These are phyloP conservation scores for Aspergillus diversus DNA, from an alignment of 495 filamentous ascomycete species.

Conservation along the genomic window DNA sequence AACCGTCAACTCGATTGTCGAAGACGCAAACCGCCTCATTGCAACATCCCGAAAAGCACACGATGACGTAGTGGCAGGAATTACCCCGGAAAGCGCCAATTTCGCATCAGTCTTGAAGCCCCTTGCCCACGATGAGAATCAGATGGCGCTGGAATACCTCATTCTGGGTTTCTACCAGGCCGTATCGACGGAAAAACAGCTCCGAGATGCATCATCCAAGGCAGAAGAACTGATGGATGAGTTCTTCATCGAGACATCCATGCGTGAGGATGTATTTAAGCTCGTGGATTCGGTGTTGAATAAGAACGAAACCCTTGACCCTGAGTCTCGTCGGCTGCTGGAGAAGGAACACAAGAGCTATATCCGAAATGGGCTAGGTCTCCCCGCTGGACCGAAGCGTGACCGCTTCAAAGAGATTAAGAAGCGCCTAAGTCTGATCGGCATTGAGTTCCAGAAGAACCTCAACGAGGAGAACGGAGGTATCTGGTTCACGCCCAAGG, in stretches of 20 bases:
- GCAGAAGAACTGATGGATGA: slow-evolving; percentile 70
- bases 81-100: slow-evolving; percentile 65
- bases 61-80: slow-evolving; percentile 71
- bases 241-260: slow-evolving; percentile 65
- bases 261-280: slow-evolving; percentile 70
- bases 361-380: slow-evolving; percentile 63
- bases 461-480: slow-evolving; percentile 71
- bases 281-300: slow-evolving; percentile 64
- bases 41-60: slow-evolving; percentile 68
- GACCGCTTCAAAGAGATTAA: slow-evolving; percentile 76
- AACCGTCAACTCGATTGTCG: slow-evolving; percentile 73
- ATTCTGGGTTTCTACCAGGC: slow-evolving; percentile 81
- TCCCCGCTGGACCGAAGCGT: slow-evolving; percentile 63
- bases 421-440: slow-evolving; percentile 66
- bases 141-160: slow-evolving; percentile 57
- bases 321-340: slow-evolving; percentile 63
- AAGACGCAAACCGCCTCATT: slow-evolving; percentile 76
- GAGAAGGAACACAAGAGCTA: slow-evolving; percentile 72
- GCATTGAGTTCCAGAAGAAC: slow-evolving; percentile 70
- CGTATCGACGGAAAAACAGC: slow-evolving; percentile 67
- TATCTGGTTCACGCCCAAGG: slow-evolving; percentile 64
- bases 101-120: slow-evolving; percentile 69
- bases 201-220: slow-evolving; percentile 72
- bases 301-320: slow-evolving; percentile 62
- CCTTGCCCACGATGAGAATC: slow-evolving; percentile 70